Base-by-base conservation (phyloP, 306 rosid genomes). In the Quercus mongolica region DNA sequence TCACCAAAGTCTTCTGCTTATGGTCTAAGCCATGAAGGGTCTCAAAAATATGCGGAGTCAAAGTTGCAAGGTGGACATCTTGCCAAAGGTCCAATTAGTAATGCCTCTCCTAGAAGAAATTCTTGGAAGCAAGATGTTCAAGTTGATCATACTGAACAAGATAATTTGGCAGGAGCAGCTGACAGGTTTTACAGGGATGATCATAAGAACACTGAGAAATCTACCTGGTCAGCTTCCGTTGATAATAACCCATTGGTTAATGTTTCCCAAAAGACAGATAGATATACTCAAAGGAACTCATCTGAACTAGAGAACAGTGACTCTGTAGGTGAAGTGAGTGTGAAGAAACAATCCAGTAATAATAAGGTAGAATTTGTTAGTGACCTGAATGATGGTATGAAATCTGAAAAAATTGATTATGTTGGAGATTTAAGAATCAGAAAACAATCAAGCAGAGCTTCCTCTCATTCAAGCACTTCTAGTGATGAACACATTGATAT, bases 301-400 rank as follows among this genome's bases (percentile, higher is more conserved):
- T 84, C 85, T 83, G 86, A 85, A 77, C 82, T 74, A 69, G 85
- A 85, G 59, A 82, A 46, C 73, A 84, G 52, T 35, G 86, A 81
- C 73, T 74, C 69, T 35, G 35, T 76, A 18, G 73, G 74, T 82
- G 85, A 86, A 33, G 67, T 38, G 72, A 80, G 79, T 55, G 61
- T 73, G 79, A 85, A 78, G 89, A 84, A 44, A 41, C 91, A 78
- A 76, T 83, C 83, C 30, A 74, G 88, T 73, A 76, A 84, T 68
- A 51, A 26, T 75, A 85, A 81, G 74, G 85, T 49, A 69, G 83
- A 80, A 83, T 81, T 80, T 83, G 83, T 28, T 41, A 82, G 72
- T 61, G 88, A 82, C 69, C 73, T 74, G 49, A 80, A 78, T 70
- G 79, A n/a, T 76, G 81, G 84, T 69, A 28, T 8, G 75, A 74